phyloP scores from a whole-genome alignment of 768 basidiomycete genomes.

The Suillus decipiens region DNA sequence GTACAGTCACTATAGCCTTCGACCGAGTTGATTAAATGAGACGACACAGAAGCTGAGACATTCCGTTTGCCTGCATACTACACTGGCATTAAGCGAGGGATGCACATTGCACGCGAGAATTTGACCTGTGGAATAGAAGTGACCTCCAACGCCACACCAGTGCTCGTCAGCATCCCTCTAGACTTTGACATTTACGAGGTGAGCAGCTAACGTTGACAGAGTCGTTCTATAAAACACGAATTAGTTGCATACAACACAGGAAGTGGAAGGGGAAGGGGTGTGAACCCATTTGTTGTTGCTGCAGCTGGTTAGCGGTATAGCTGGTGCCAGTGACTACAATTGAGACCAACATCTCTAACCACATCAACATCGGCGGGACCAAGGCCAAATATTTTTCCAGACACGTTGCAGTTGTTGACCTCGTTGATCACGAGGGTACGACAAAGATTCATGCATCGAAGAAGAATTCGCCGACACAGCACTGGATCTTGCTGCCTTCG shows the following conservation, averaged over 20 bases:
- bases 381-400: slow-evolving; percentile 17
- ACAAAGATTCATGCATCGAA: not conserved
- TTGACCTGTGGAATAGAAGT: too few relatives aligned
- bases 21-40: not conserved
- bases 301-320: too few relatives aligned
- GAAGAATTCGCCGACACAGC: slow-evolving; percentile 25
- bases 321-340: too few relatives aligned
- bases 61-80: not conserved
- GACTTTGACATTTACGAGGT: not conserved
- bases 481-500: slow-evolving; percentile 29
- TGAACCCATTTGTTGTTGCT: slow-evolving; percentile 22
- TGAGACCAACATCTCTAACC: slow-evolving; percentile 23
- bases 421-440: slow-evolving; percentile 19
- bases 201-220: slow-evolving; percentile 8
- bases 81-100: not conserved
- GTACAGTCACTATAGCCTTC: not conserved
- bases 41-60: not conserved
- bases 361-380: slow-evolving; percentile 21
- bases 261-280: not conserved
- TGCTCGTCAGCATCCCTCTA: slow-evolving; percentile 1
- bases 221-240: not conserved
- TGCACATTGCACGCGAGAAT: not conserved
- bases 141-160: not conserved
- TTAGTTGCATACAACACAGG: not conserved
- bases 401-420: not conserved